Conservation (phyloP, 78 protist species). For the Trichosphaerium sp. region DNA sequence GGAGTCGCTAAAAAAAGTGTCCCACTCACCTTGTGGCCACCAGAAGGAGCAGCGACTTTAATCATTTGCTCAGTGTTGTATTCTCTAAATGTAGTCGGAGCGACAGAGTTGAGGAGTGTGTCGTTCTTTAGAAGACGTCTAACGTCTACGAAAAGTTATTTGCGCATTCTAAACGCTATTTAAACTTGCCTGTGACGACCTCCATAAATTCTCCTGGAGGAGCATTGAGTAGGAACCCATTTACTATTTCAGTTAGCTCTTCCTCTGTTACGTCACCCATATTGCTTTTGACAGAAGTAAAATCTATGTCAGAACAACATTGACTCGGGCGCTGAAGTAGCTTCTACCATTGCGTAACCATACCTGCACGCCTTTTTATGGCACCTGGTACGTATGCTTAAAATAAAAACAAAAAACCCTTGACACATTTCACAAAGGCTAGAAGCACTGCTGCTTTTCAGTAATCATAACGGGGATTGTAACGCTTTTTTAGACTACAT, state of each 20-base stretch:
- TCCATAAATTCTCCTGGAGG: conserved; percentile 69
- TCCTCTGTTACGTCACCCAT: conserved; percentile 17
- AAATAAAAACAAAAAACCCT: too few species aligned
- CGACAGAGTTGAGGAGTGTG: conserved; percentile 36
- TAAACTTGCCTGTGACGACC: conserved; percentile 43
- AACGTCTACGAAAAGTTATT: conserved; percentile 17
- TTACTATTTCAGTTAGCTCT: conserved; percentile 41
- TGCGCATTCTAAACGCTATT: neutral
- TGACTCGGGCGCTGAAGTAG: too few species aligned
- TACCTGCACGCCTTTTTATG: too few species aligned
- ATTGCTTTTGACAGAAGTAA: neutral
- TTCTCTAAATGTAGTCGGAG: conserved; percentile 33
- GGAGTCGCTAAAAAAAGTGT: neutral
- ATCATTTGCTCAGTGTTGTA: conserved; percentile 51
- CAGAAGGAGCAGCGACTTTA: conserved; percentile 13
- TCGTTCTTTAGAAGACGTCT: conserved; percentile 42
- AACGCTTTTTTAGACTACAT: too few species aligned
- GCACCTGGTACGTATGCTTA: too few species aligned
- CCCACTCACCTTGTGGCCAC: neutral
- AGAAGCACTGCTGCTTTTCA: too few species aligned
- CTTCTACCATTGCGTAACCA: too few species aligned
- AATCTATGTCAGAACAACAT: too few species aligned
- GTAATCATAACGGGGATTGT: too few species aligned
- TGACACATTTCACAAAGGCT: too few species aligned
- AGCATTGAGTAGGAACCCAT: conserved; percentile 41